A percentile compares a stretch with the other conserved stretches of the same genome.
Conservation (phyloP, 1,139 yeast genomes). For the Geotrichum candidum region DNA sequence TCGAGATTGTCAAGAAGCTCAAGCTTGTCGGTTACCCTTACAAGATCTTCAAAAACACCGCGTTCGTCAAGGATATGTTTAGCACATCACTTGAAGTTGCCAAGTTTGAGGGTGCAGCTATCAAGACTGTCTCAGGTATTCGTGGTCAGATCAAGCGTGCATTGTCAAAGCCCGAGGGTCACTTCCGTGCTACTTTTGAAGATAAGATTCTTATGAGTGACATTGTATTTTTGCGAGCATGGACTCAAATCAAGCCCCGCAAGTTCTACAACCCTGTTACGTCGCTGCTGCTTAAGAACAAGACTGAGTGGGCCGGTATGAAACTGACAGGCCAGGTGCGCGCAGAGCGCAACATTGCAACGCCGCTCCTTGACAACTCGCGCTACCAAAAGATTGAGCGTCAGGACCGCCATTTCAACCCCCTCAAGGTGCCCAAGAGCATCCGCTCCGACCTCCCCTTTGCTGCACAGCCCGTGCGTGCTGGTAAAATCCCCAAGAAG, state of each 20-base stretch:
- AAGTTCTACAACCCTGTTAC: slow-evolving; percentile 95
- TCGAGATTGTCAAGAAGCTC: slow-evolving; percentile 90
- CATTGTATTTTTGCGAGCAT: slow-evolving; percentile 81
- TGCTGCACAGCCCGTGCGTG: slow-evolving; percentile 69
- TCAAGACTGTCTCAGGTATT: slow-evolving; percentile 93
- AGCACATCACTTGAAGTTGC: slow-evolving; percentile 89
- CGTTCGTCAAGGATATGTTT: slow-evolving; percentile 96
- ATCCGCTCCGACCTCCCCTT: slow-evolving; percentile 77
- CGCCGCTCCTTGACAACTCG: slow-evolving; percentile 58
- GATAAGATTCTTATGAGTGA: slow-evolving; percentile 90
- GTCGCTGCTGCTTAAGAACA: slow-evolving; percentile 67
- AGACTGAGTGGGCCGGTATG: slow-evolving; percentile 93
- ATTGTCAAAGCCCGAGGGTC: slow-evolving; percentile 90
- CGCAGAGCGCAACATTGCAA: slow-evolving; percentile 60
- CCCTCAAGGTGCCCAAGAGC: slow-evolving; percentile 76
- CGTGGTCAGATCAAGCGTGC: slow-evolving; percentile 97
- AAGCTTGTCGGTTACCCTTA: slow-evolving; percentile 93
- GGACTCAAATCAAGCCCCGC: slow-evolving; percentile 92
- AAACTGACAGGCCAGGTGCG: slow-evolving; percentile 89
- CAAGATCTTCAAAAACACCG: slow-evolving; percentile 91
- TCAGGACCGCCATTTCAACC: slow-evolving; percentile 77
- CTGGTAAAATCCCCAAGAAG: slow-evolving; percentile 34
- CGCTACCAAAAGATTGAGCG: slow-evolving; percentile 78
- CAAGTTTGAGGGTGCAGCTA: slow-evolving; percentile 94
- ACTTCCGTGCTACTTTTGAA: slow-evolving; percentile 96